phyloP scores from a whole-genome alignment of 768 basidiomycete genomes.

The Coprinopsis sp. region DNA sequence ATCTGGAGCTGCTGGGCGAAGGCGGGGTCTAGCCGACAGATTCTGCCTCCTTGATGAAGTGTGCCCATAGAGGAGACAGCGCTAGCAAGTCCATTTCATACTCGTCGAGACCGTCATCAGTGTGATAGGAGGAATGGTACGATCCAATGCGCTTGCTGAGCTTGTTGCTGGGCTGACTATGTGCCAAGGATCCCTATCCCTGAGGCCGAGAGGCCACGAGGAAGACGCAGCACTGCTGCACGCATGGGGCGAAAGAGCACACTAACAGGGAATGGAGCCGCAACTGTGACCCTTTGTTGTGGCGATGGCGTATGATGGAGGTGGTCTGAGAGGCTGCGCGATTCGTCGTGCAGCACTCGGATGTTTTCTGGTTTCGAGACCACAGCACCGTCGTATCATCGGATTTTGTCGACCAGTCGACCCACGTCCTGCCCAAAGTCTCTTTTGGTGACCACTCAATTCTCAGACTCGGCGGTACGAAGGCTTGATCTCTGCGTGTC shows the following conservation, averaged over 20 bases:
- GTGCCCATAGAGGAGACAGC: no score
- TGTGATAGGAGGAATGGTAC: constrained; percentile 59
- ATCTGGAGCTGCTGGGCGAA: no score
- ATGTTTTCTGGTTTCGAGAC: constrained; percentile 64
- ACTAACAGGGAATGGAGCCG: constrained; percentile 2
- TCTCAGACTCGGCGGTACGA: constrained; percentile 28
- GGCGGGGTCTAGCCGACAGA: no score
- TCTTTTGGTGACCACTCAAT: constrained; percentile 42
- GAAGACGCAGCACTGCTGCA: constrained; percentile 31
- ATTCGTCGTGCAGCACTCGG: constrained; percentile 61
- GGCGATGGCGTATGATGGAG: constrained; percentile 41
- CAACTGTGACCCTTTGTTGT: constrained; percentile 10
- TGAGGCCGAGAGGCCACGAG: constrained; percentile 21
- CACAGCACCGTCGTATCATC: constrained; percentile 50
- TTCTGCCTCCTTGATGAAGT: no score
- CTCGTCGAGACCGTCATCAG: constrained; percentile 53
- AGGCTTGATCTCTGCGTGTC: constrained; percentile 31
- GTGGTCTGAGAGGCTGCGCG: constrained; percentile 57
- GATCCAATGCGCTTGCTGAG: constrained; percentile 37
- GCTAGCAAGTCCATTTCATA: no score
- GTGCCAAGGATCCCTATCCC: constrained; percentile 21
- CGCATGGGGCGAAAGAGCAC: constrained; percentile 5
- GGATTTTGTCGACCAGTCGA: constrained; percentile 52
- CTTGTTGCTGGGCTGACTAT: constrained; percentile 35
- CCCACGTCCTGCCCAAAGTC: constrained; percentile 48